Evolutionary conservation across 1,139 yeast genomes (phyloP).

Genomic region (Petasospora rhodanensis): DNA sequence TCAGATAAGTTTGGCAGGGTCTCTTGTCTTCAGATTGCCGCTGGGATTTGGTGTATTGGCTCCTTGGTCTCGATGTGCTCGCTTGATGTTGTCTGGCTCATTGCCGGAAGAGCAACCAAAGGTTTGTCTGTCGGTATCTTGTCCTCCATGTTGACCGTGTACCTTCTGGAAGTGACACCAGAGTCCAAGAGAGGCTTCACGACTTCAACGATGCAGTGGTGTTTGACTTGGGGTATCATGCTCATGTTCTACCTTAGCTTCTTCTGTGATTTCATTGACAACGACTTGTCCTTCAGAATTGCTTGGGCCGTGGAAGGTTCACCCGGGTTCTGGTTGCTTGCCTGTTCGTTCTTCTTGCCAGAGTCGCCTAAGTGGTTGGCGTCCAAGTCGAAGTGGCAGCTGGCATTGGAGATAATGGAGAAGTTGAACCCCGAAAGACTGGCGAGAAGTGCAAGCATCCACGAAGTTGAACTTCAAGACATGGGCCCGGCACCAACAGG

Average conservation of each 20-base stretch:
- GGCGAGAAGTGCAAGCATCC: too few relatives aligned
- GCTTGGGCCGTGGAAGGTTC: slow-evolving; percentile 67
- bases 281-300: slow-evolving; percentile 53
- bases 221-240: slow-evolving; percentile 64
- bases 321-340: slow-evolving; percentile 52
- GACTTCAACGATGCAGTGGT: slow-evolving; percentile 65
- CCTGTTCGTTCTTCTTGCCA: slow-evolving; percentile 44
- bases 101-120: slow-evolving; percentile 58
- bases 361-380: slow-evolving; percentile 79
- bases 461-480: too few relatives aligned
- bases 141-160: slow-evolving; percentile 68
- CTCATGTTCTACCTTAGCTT: slow-evolving; percentile 56
- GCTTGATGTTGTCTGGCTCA: slow-evolving; percentile 28
- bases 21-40: slow-evolving; percentile 24
- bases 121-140: slow-evolving; percentile 71
- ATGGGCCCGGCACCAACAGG: too few relatives aligned
- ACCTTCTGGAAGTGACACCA: slow-evolving; percentile 71
- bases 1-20: slow-evolving; percentile 30
- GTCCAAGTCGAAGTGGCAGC: slow-evolving; percentile 42
- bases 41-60: slow-evolving; percentile 32
- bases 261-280: slow-evolving; percentile 49
- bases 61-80: slow-evolving; percentile 30
- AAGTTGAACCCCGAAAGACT: slow-evolving; percentile 8
- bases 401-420: slow-evolving; percentile 35
- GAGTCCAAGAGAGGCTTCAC: slow-evolving; percentile 60